Evolutionary conservation across 768 basidiomycete species (phyloP).

Genomic region (Agaricus blazei): DNA sequence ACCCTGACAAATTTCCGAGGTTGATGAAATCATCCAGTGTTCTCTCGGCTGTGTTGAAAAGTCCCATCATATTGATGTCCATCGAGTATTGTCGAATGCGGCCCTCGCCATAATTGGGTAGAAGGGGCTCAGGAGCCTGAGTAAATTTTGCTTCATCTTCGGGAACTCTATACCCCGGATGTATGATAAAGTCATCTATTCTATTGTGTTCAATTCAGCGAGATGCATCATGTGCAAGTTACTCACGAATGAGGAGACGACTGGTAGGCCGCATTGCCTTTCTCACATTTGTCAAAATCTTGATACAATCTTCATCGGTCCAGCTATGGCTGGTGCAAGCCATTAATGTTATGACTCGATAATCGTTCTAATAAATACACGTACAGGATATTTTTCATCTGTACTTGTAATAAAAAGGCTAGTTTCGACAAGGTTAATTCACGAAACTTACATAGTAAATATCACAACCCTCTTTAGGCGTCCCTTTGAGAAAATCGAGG

Average conservation of each 20-base stretch:
- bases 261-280: constrained; percentile 29
- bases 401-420: background rate
- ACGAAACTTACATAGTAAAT: constrained; percentile 35
- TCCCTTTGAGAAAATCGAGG: constrained; percentile 35
- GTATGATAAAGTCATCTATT: constrained; percentile 33
- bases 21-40: constrained; percentile 33
- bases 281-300: constrained; percentile 29
- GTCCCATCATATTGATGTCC: constrained; percentile 42
- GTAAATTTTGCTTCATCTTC: background rate
- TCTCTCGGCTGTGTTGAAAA: constrained; percentile 38
- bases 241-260: constrained; percentile 32
- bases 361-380: background rate
- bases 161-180: constrained; percentile 19
- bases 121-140: constrained; percentile 38
- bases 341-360: background rate
- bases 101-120: constrained; percentile 15
- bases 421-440: background rate
- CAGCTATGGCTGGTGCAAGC: constrained; percentile 42
- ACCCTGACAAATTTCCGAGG: constrained; percentile 25
- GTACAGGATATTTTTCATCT: background rate
- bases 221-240: too few relatives aligned
- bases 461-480: constrained; percentile 29
- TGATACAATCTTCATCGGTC: constrained; percentile 29
- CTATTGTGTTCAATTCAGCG: too few relatives aligned
- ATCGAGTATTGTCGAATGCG: constrained; percentile 27